Evolutionary conservation across 2,329 filamentous ascomycete species (phyloP).

Genomic region (Penicillium janthinellum): DNA sequence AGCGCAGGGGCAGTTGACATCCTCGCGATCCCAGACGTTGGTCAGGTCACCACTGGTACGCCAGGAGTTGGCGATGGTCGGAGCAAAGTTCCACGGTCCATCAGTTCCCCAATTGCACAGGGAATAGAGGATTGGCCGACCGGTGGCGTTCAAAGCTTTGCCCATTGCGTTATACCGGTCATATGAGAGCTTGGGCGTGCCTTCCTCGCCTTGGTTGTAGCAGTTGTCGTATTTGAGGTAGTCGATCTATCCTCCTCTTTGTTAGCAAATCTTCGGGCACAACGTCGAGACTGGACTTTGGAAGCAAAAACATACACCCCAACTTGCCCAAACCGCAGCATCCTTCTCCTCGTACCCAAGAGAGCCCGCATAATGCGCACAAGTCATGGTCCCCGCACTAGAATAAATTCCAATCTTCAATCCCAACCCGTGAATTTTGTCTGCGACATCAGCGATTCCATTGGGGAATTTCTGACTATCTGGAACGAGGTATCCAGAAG

Average conservation of each 20-base stretch:
- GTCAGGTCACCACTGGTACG: constrained; percentile 52
- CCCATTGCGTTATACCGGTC: constrained; percentile 53
- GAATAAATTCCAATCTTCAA: constrained; percentile 58
- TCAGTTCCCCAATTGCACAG: constrained; percentile 58
- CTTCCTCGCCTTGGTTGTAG: constrained; percentile 56
- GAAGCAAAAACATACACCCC: constrained; percentile 48
- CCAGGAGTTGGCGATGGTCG: constrained; percentile 51
- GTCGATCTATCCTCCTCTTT: constrained; percentile 27
- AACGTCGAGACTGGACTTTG: background rate
- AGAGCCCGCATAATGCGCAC: constrained; percentile 44
- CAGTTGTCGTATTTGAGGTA: constrained; percentile 62
- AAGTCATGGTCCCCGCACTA: constrained; percentile 39
- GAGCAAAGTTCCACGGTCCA: constrained; percentile 51
- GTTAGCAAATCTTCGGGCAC: background rate
- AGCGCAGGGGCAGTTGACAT: constrained; percentile 46
- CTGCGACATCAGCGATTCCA: constrained; percentile 51
- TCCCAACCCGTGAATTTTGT: constrained; percentile 51
- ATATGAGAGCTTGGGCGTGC: constrained; percentile 49
- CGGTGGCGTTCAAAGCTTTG: constrained; percentile 51
- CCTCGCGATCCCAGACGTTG: constrained; percentile 50
- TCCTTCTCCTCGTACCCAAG: constrained; percentile 56
- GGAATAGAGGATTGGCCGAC: constrained; percentile 49
- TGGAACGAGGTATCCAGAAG: constrained; percentile 47
- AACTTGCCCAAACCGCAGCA: constrained; percentile 54
- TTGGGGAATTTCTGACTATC: constrained; percentile 50